These are phyloP conservation scores for Fremontodendron californicum DNA, from an alignment of 345 rosid genomes.

Conservation along the genomic window DNA sequence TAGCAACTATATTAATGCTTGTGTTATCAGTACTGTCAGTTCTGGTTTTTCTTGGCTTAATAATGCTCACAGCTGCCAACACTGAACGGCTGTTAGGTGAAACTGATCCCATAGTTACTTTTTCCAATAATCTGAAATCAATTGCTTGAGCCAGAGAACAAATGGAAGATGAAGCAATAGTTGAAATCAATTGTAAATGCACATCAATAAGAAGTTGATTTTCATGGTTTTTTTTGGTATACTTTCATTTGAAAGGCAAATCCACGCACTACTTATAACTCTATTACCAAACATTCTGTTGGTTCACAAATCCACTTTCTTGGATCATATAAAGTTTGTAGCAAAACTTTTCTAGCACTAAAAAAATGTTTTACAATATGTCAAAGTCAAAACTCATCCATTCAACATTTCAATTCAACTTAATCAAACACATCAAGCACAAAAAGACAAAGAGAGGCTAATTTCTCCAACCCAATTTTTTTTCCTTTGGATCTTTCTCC, in stretches of 20 bases:
- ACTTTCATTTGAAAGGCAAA: neutral
- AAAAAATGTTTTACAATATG: neutral
- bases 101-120: slow-evolving; percentile 34
- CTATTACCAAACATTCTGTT: neutral
- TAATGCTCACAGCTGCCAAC: slow-evolving; percentile 46
- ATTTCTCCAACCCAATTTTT: neutral
- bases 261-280: neutral
- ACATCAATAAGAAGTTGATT: neutral
- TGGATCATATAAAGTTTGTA: neutral
- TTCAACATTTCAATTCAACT: slow-evolving; percentile 6
- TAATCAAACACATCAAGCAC: slow-evolving; percentile 7
- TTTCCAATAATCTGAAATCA: slow-evolving; percentile 19
- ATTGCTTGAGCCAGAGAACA: neutral
- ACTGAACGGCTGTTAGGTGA: slow-evolving; percentile 24
- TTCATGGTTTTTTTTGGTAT: neutral
- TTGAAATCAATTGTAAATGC: neutral
- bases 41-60: slow-evolving; percentile 45
- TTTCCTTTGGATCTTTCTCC: neutral
- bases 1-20: slow-evolving; percentile 40
- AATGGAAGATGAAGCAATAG: neutral
- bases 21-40: slow-evolving; percentile 41
- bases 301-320: neutral
- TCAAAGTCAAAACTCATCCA: slow-evolving; percentile 16
- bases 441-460: neutral
- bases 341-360: neutral